A percentile compares a stretch with the other conserved stretches of the same genome.
Evolutionary conservation across 2,329 filamentous ascomycete species (phyloP).

Genomic region (Xylaria sp.): DNA sequence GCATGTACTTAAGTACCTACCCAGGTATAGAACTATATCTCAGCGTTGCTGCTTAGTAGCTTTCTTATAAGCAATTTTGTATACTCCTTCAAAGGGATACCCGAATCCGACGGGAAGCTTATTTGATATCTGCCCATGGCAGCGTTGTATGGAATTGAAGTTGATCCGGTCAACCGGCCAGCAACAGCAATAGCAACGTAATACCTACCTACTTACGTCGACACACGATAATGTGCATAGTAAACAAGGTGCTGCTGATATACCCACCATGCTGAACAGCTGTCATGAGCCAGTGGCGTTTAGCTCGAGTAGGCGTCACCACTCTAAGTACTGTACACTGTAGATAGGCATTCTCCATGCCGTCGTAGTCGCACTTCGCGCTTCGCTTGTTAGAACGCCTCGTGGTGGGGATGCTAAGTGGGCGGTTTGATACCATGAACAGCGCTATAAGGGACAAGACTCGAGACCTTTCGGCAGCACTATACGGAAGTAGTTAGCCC

Average conservation of each 20-base stretch:
- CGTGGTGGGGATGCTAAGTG: constrained; percentile 2
- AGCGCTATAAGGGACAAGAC: not conserved
- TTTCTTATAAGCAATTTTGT: constrained; percentile 13
- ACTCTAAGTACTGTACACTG: not conserved
- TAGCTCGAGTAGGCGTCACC: not conserved
- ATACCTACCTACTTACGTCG: no score
- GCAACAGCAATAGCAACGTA: no score
- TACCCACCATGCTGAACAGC: not conserved
- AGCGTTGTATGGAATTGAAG: not conserved
- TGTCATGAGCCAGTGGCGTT: not conserved
- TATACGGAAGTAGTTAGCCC: constrained; percentile 7
- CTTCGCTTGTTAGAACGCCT: not conserved
- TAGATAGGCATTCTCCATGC: no score
- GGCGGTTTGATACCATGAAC: not conserved
- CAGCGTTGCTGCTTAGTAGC: constrained; percentile 8
- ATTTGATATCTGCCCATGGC: not conserved
- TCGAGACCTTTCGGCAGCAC: constrained; percentile 10
- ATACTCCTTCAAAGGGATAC: not conserved
- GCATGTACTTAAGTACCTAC: constrained; percentile 11
- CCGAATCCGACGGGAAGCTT: not conserved
- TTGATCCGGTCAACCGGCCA: not conserved
- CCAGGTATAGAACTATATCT: not conserved
- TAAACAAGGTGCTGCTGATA: not conserved
- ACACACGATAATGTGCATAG: no score
- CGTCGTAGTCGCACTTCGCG: no score